These are phyloP conservation scores for Alternaria sp. DNA, from an alignment of 2,329 filamentous ascomycete species.

Conservation along the genomic window DNA sequence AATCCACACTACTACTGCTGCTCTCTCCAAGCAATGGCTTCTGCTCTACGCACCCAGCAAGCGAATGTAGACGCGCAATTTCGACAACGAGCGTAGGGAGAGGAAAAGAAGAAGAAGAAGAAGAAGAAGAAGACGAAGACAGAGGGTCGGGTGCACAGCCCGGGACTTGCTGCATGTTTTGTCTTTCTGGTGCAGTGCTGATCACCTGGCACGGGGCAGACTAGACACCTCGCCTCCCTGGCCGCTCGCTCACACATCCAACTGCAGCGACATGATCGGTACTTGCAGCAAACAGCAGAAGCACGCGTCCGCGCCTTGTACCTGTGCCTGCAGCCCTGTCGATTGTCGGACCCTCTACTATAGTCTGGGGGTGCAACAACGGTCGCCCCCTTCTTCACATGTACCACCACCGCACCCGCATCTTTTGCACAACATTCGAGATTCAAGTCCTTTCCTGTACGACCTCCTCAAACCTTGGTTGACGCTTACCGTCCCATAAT, in stretches of 20 bases:
- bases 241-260: slow-evolving; percentile 7
- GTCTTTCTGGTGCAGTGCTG: slow-evolving; percentile 35
- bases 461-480: slow-evolving; percentile 6
- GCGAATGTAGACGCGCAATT: slow-evolving; percentile 24
- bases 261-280: background rate
- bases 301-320: slow-evolving; percentile 13
- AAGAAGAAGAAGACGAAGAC: slow-evolving; percentile 15
- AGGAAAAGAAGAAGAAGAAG: slow-evolving; percentile 13
- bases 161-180: slow-evolving; percentile 33
- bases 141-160: slow-evolving; percentile 27
- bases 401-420: slow-evolving; percentile 20
- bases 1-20: background rate
- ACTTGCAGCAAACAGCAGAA: slow-evolving; percentile 11
- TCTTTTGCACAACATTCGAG: slow-evolving; percentile 23
- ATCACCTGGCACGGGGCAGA: slow-evolving; percentile 42
- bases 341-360: background rate
- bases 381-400: slow-evolving; percentile 1
- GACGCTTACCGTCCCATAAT: slow-evolving; percentile 1
- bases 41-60: slow-evolving; percentile 11
- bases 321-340: slow-evolving; percentile 7
- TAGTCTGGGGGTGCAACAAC: slow-evolving; percentile 1
- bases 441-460: background rate
- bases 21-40: slow-evolving; percentile 8
- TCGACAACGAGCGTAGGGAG: slow-evolving; percentile 39
- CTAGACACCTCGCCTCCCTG: slow-evolving; percentile 31